Evolutionary conservation across 108 stramenopile species (phyloP), one percentile per base, ranked within the genome.

Genomic region (Cyclotella atomus): DNA sequence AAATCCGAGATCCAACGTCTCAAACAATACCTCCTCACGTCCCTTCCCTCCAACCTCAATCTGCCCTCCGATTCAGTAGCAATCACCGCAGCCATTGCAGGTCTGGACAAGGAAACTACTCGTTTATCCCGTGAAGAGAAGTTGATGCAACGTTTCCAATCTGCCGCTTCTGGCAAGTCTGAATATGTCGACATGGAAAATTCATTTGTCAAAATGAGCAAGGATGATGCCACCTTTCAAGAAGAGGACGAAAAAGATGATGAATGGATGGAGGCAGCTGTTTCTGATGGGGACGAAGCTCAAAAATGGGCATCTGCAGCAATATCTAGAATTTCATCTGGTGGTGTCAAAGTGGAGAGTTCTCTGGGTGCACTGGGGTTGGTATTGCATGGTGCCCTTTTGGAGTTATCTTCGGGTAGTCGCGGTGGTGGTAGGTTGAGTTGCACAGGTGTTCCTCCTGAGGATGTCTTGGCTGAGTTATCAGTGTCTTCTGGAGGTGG

Each of bases 361-460:
- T 87, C 91, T 0, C 19, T 91, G 17, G 88, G 88, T 19, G 93
- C 91, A 12, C 45, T 91, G 49, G 88, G 83, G 10, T 47, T 89
- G 53, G 87, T 79, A 9, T 44, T 94, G 23, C 93, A 94, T 73
- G 75, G 85, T 12, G 79, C 90, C 0, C 27, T 94, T 19, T 45
- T 85, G 68, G 76, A 83, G 27, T 56, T 79, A 10, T n/a, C 32
- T 8, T 54, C 83, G 56, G 77, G 77, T 10, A 19, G n/a, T 30
- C 32, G 33, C 21, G 84, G 71, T 0, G 36, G 32, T 41, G 21
- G 24, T 33, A 33, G 24, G 35, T 87, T 91, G 71, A 61, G 68
- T 36, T 91, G 90, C 76, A 91, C 89, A 12, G 89, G 90, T 23
- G 60, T 90, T 36, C 90, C 90, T 8, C 20, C 52, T 32, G 50